Base-by-base conservation (phyloP, 768 basidiomycete species). In the Leccinum uliginosum region DNA sequence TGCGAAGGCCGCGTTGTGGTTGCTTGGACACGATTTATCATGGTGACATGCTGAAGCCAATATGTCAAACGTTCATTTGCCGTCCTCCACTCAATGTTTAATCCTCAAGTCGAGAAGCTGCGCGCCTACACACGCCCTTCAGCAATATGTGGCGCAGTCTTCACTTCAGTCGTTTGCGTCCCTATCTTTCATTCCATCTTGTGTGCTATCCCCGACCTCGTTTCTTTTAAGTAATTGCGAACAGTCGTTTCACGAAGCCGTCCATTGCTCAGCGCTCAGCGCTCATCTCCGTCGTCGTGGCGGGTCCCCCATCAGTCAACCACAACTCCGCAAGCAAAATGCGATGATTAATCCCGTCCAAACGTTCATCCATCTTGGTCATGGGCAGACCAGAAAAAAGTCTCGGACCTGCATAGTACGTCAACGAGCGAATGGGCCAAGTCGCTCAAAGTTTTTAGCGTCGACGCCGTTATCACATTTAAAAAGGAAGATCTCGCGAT, bases 201-300 rank as follows among this genome's bases (percentile, higher is more conserved):
- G 56, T 43, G 10, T 40, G 19, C 40, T 35, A 51, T 49, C 32
- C 29, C 49, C 51, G n/a, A 49, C 53, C 38, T 56, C 52, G 49
- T 62, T 59, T 61, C 59, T 53, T 54, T 61, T 55, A 43, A 43
- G 40, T 43, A 30, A 69, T 65, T 51, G 54, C 61, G 51, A 45
- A 45, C 17, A 27, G 27, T 30, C 51, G 38, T 44, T 59, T 53
- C 23, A 54, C 44, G 32, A 46, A 30, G 54, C n/a, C 26, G 35
- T 11, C 54, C 54, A 47, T 51, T 27, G 34, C 60, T 32, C 32
- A 32, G 32, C 32, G 32, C 32, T 32, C 32, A 32, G 12, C 32
- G 32, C 32, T 68, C 65, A 68, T 68, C 55, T 70, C 68, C 65
- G 67, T 51, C 34, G 45, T 57, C 54, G 47, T 49, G 43, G 26